A percentile compares a stretch with the other conserved stretches of the same genome.
Evolutionary conservation across 345 rosid species (phyloP).

Genomic region (Euphorbia peplus): DNA sequence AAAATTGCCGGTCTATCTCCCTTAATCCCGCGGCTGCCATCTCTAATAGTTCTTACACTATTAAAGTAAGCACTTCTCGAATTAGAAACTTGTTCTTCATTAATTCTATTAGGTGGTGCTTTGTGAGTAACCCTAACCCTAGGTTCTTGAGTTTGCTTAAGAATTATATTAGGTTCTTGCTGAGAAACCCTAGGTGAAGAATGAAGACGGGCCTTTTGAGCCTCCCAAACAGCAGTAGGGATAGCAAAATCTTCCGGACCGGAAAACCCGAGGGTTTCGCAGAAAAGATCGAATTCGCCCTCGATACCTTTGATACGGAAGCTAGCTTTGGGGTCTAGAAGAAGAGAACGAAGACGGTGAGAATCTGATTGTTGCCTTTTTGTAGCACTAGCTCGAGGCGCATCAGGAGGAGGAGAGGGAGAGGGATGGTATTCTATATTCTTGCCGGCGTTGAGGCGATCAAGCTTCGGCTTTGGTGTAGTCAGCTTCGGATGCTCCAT

Average conservation of each 20-base stretch:
- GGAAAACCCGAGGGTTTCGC: slow-evolving; percentile 45
- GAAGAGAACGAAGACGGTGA: slow-evolving; percentile 57
- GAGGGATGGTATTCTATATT: slow-evolving; percentile 56
- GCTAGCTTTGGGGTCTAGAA: slow-evolving; percentile 52
- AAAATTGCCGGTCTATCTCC: slow-evolving; percentile 32
- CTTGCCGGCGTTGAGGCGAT: slow-evolving; percentile 68
- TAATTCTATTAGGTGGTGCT: too few species aligned
- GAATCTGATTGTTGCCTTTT: too few species aligned
- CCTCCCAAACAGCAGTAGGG: slow-evolving; percentile 29
- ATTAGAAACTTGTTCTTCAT: neutral
- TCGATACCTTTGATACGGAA: slow-evolving; percentile 67
- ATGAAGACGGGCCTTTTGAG: slow-evolving; percentile 18
- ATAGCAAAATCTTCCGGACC: slow-evolving; percentile 43
- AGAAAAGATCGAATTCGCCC: slow-evolving; percentile 62
- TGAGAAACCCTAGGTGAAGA: too few species aligned
- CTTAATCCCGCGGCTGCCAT: slow-evolving; percentile 18
- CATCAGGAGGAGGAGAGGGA: neutral
- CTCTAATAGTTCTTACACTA: neutral
- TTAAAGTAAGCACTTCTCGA: neutral
- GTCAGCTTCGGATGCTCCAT: slow-evolving; percentile 37
- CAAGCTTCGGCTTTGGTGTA: slow-evolving; percentile 40
- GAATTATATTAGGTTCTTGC: too few species aligned
- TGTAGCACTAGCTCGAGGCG: too few species aligned
- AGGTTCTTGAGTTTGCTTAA: too few species aligned
- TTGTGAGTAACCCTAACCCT: too few species aligned